phyloP scores from a whole-genome alignment of 2,329 filamentous ascomycete genomes.

The Penicillium sp. region DNA sequence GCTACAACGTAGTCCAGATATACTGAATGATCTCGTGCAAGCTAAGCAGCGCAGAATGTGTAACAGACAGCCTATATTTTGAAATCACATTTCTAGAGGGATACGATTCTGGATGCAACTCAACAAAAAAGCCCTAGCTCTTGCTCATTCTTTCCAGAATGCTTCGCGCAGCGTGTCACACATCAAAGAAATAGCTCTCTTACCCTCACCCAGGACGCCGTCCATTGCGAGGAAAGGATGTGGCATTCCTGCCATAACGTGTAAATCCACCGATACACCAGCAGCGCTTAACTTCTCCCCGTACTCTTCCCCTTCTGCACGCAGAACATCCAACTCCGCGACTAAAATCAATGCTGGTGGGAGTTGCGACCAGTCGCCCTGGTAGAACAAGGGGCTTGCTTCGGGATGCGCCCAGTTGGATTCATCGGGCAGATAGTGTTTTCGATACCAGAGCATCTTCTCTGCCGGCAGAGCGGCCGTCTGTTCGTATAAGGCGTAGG shows the following conservation, averaged over 20 bases:
- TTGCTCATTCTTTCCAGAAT: background rate
- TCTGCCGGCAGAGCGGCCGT: background rate
- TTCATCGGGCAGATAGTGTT: background rate
- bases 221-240: background rate
- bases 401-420: background rate
- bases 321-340: background rate
- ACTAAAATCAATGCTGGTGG: background rate
- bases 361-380: background rate
- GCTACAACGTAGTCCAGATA: too few species aligned
- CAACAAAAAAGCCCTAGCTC: background rate
- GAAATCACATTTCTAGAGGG: too few species aligned
- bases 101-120: too few species aligned
- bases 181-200: background rate
- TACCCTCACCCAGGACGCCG: background rate
- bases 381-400: background rate
- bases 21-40: too few species aligned
- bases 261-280: background rate
- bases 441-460: background rate
- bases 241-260: background rate
- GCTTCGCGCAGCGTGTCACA: background rate
- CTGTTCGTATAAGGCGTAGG: background rate
- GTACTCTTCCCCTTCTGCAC: background rate
- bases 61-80: too few species aligned
- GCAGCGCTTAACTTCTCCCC: background rate
- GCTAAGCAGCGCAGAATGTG: too few species aligned